A percentile compares a stretch with the other conserved stretches of the same genome.
Conservation (phyloP, 257 asterid species). For the Gentiana macrophylla region DNA sequence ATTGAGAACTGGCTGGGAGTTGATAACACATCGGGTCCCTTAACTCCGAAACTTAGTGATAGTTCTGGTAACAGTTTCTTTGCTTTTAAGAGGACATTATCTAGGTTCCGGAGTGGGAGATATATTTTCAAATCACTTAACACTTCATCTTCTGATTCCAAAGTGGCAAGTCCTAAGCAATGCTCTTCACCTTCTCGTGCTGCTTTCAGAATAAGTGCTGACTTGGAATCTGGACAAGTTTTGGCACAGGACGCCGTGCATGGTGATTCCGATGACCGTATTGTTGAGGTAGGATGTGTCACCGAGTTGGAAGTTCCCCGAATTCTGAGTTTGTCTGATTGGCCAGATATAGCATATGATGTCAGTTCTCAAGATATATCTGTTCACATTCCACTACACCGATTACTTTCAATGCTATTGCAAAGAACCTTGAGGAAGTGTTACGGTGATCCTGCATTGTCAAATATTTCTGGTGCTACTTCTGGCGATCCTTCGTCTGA, state of each 20-base stretch:
- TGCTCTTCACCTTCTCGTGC: conserved; percentile 27
- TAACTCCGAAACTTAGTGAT: conserved; percentile 40
- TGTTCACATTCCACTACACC: conserved; percentile 81
- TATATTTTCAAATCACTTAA: conserved; percentile 28
- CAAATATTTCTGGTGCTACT: conserved; percentile 19
- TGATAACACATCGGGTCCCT: conserved; percentile 58
- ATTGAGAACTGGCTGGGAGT: conserved; percentile 73
- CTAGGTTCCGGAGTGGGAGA: conserved; percentile 60
- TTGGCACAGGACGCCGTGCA: conserved; percentile 26
- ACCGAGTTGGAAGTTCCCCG: conserved; percentile 55
- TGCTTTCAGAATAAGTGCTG: conserved; percentile 29
- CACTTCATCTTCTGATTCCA: conserved; percentile 26
- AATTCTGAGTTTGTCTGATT: conserved; percentile 58
- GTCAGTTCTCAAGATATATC: conserved; percentile 90
- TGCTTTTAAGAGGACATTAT: conserved; percentile 52
- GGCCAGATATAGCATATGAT: conserved; percentile 77
- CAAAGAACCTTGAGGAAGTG: conserved; percentile 68
- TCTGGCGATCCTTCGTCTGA: conserved; percentile 30
- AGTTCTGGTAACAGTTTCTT: conserved; percentile 50
- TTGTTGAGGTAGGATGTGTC: conserved; percentile 46
- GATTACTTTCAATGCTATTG: conserved; percentile 66
- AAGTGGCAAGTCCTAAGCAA: conserved; percentile 26
- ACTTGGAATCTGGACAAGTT: conserved; percentile 33
- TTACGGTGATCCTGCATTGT: conserved; percentile 50
- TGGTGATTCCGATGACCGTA: conserved; percentile 39